Percentiles rank a stretch among this genome's conserved stretches.
Conservation (phyloP, 2,329 filamentous ascomycete genomes). For the Stachybotrys elegans region DNA sequence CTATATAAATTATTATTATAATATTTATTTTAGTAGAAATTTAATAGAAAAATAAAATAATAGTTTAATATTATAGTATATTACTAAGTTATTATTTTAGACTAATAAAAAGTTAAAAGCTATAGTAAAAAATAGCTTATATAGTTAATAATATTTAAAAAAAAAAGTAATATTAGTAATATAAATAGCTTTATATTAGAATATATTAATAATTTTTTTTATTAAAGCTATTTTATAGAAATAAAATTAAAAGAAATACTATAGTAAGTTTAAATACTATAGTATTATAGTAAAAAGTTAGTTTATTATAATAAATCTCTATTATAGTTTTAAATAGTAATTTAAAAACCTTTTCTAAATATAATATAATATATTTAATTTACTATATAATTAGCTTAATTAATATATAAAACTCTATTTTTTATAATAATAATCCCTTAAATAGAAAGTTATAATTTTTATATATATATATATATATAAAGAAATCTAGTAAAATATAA, state of each 20-base stretch:
- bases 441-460: not conserved
- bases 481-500: not conserved
- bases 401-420: not conserved
- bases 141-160: not conserved
- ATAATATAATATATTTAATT: not conserved
- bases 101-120: not conserved
- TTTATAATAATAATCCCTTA: not conserved
- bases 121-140: not conserved
- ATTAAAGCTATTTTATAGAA: too few species aligned
- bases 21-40: not conserved
- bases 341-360: not conserved
- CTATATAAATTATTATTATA: not conserved
- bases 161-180: not conserved
- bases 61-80: not conserved
- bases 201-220: not conserved
- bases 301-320: not conserved
- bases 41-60: not conserved
- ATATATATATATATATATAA: not conserved
- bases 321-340: not conserved
- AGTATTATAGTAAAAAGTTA: not conserved
- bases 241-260: not conserved
- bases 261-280: not conserved
- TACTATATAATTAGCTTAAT: not conserved
- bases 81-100: too few species aligned
- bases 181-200: not conserved